Conservation (phyloP, 1,139 yeast species). For the Blastobotrys capitulatus region DNA sequence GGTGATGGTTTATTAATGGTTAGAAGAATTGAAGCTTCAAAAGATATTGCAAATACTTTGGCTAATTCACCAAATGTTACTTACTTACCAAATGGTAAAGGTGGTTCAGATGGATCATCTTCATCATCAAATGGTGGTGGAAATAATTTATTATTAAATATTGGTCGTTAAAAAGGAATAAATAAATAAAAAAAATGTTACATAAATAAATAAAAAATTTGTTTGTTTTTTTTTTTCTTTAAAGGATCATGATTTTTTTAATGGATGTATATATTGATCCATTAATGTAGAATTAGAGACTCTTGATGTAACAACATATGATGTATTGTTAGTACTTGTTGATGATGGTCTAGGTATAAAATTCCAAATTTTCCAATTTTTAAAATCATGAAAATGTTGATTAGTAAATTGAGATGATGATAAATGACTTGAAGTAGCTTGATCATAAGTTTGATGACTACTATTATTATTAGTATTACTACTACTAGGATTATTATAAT, state of each 20-base stretch:
- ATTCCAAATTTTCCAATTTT: not conserved
- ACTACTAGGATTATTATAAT: too few species aligned
- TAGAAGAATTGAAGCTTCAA: constrained; percentile 94
- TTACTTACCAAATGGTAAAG: constrained; percentile 67
- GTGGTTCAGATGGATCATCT: constrained; percentile 28
- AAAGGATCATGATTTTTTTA: not conserved
- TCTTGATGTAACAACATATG: constrained; percentile 10
- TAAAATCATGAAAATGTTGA: not conserved
- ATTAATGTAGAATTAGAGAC: not conserved
- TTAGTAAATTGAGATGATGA: not conserved
- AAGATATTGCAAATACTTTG: constrained; percentile 86
- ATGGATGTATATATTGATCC: not conserved
- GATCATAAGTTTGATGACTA: not conserved
- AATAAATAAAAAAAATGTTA: not conserved
- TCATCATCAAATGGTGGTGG: constrained; percentile 25
- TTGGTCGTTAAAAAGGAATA: constrained; percentile 39
- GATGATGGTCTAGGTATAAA: constrained; percentile 8
- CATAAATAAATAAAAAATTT: not conserved
- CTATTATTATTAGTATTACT: too few species aligned
- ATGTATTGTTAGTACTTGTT: constrained; percentile 8
- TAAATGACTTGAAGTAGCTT: not conserved
- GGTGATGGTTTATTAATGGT: constrained; percentile 95
- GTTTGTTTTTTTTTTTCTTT: not conserved
- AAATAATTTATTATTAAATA: constrained; percentile 49
- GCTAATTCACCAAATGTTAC: constrained; percentile 82